Evolutionary conservation across 768 basidiomycete genomes (phyloP), one percentile per base, ranked within the genome.

Genomic region (Serendipita sp.): DNA sequence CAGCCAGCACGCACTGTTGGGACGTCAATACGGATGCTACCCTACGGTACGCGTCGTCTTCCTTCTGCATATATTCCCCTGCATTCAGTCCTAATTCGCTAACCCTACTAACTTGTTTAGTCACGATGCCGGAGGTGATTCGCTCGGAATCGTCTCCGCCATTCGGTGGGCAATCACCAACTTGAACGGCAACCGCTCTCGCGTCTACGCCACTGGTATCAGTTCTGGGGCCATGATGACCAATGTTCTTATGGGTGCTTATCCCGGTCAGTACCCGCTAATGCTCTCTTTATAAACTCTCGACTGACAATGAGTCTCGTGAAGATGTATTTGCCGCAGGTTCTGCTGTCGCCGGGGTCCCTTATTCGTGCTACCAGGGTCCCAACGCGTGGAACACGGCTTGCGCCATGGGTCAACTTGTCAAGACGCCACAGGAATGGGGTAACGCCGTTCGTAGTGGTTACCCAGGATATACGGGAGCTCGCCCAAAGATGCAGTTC

Each of bases 151-250:
- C 64, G 78, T 74, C 0, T 76, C 72, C 22, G 74, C 75, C 69
- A 74, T 78, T 42, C 72, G 74, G 41, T 81, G 75, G 66, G 78
- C 81, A 16, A 77, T 82, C 53, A 60, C 71, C 22, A 79, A 73
- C 71, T 80, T 73, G 64, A 74, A 73, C 34, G 79, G 79, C 41
- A 76, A 81, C 65, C 42, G 77, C 2, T 67, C 43, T 38, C 73
- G 74, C 42, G 80, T 82, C 63, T 82, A 76, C 69, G 76, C 75
- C 28, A 78, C 78, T 34, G 81, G 81, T 16, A 75, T 75, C 2
- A 77, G 77, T 3, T 81, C 80, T 2, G 81, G 81, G 44, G 75
- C 75, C 62, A 83, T 82, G 81, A 82, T 82, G 81, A 81, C 81
- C 62, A 79, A 77, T 66, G 80, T 81, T 26, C 72, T 82, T 43